Base-by-base conservation (phyloP, 768 basidiomycete species). In the Lanmaoa pseudosensibilis region DNA sequence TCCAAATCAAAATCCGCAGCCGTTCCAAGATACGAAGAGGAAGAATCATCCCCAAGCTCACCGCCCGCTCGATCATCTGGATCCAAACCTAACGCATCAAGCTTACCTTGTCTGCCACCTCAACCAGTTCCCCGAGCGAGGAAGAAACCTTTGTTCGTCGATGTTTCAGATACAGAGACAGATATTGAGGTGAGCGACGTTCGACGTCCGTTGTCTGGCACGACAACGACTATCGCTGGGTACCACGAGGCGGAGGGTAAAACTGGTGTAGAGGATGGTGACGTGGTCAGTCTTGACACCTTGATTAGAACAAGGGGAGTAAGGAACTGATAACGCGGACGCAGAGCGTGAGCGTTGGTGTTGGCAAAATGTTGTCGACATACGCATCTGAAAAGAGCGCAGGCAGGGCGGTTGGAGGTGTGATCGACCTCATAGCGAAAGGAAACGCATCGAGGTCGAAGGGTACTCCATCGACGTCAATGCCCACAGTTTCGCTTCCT, bases 141-240 rank as follows among this genome's bases (percentile, higher is more conserved):
- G 30, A 68, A 60, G 40, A 62, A 56, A 16, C 57, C 61, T 3
- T 43, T 55, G 27, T 69, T 65, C 16, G 58, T 69, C 27, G 52
- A 66, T 18, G 61, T 70, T 19, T 69, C 66, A 13, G 69, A 69
- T 37, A 9, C 62, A 11, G 65, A 65, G 32, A 58, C 63, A 25
- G 68, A 61, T 6, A 43, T 68, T 2, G 63, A 58, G 32, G 56
- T 57, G 36, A 69, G 54, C 54, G 51, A 61, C 15, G 12, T 61
- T 39, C 59, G 51, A 45, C 30, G 19, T 6, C 37, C 48, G 2
- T 11, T 33, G 9, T 30, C 47, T 23, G 41, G 50, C 10, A 43
- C 36, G 12, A 34, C 45, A 13, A 13, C n/a, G 36, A 30, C 32
- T 5, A 15, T 45, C 1, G 5, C 23, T 36, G 16, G 23, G 11